Evolutionary conservation across 2,329 filamentous ascomycete genomes (phyloP).

Genomic region (Fusarium pseudograminearum): DNA sequence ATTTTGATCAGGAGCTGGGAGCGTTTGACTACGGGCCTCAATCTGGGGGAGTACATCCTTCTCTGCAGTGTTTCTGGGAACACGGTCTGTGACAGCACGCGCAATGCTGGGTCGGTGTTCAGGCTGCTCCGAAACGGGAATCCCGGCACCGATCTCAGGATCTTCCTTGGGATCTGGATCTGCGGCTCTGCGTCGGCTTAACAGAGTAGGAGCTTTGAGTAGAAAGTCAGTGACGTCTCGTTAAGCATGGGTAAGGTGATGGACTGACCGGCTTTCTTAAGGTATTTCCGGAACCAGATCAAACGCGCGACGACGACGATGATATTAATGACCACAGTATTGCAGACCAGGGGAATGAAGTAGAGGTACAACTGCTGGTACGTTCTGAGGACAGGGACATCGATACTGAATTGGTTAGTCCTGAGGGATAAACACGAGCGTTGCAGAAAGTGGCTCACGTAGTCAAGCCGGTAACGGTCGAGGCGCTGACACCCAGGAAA

Average conservation of each 20-base stretch:
- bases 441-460: conserved; percentile 52
- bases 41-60: conserved; percentile 25
- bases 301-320: conserved; percentile 61
- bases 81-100: conserved; percentile 22
- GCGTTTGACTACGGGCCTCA: conserved; percentile 26
- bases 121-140: background rate
- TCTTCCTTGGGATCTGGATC: conserved; percentile 19
- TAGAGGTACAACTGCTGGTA: conserved; percentile 67
- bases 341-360: conserved; percentile 61
- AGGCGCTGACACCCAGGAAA: conserved; percentile 62
- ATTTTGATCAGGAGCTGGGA: conserved; percentile 16
- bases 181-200: conserved; percentile 17
- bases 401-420: conserved; percentile 54
- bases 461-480: conserved; percentile 64
- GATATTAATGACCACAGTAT: conserved; percentile 63
- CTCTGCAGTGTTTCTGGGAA: background rate
- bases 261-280: conserved; percentile 55
- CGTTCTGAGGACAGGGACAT: conserved; percentile 60
- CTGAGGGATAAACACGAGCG: background rate
- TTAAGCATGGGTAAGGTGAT: background rate
- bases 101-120: conserved; percentile 11
- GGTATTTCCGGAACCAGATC: conserved; percentile 61
- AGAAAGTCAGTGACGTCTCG: conserved; percentile 4
- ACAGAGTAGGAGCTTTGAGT: conserved; percentile 30
- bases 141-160: conserved; percentile 15